Percentiles rank a stretch among this genome's conserved stretches.
phyloP scores from a whole-genome alignment of 257 asterid genomes.

The Solanum bulbocastanum region DNA sequence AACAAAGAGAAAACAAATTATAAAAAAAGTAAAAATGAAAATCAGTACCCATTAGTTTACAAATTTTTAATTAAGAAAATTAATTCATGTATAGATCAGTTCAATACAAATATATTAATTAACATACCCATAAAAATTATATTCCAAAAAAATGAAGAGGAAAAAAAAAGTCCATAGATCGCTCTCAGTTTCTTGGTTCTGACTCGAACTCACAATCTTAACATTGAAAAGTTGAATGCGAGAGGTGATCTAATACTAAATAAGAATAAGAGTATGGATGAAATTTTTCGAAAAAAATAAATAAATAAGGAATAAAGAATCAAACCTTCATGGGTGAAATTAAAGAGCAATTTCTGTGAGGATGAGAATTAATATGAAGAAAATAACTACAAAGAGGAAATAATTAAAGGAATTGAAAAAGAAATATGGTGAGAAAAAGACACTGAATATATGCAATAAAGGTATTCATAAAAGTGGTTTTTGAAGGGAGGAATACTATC shows the following conservation, averaged over 20 bases:
- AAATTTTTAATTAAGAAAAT: too few species aligned
- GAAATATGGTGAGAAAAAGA: constrained; percentile 2
- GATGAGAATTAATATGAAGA: neutral
- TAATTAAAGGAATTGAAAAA: neutral
- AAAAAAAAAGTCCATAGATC: too few species aligned
- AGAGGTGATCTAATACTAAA: too few species aligned
- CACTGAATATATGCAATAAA: constrained; percentile 12
- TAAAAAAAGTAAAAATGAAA: neutral
- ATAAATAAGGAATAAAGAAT: constrained; percentile 4
- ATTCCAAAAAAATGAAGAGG: too few species aligned
- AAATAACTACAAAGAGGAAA: neutral
- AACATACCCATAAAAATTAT: too few species aligned
- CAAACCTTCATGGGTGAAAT: constrained; percentile 40
- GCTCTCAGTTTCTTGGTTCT: too few species aligned
- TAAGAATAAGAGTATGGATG: neutral
- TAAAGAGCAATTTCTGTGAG: neutral
- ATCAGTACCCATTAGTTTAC: neutral
- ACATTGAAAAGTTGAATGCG: too few species aligned
- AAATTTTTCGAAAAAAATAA: neutral
- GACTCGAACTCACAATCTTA: too few species aligned
- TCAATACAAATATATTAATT: too few species aligned
- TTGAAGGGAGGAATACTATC: neutral
- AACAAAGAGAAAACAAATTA: neutral
- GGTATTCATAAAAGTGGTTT: neutral
- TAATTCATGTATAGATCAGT: too few species aligned